Base-by-base conservation (phyloP, 495 filamentous ascomycete species). In the Penicillium longicatenatum region DNA sequence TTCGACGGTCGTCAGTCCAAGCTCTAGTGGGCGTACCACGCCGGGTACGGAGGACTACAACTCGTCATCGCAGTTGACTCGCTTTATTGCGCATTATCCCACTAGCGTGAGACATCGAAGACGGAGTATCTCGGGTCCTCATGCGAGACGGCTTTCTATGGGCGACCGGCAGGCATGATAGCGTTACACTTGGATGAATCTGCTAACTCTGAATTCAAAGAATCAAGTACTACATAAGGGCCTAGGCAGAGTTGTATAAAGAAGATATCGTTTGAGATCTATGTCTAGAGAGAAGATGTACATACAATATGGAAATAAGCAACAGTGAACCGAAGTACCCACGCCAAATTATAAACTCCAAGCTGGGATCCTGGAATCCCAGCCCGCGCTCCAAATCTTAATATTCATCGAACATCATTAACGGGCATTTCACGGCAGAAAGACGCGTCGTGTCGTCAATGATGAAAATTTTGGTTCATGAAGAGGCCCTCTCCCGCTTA, bases 401-500 rank as follows among this genome's bases (percentile, higher is more conserved):
- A 39, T 42, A 56, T 48, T 62, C 53, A 49, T 55, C 54, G 45
- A 55, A 16, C 43, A 62, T 63, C 24, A 47, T 51, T 35, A 50
- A 65, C 54, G 17, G 55, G 21, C 45, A 35, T 16, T n/a, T 22
- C 24, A 46, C 21, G 16, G 45, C 45, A 17, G 11, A 48, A 8
- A 45, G 10, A 45, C 19, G 17, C 7, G 41, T 30, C 42, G 10
- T 17, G 14, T 17, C 0, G 37, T 39, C 49, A 12, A 43, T 19
- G 17, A 14, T 35, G 35, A 10, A 35, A 42, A 44, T 43, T n/a
- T 5, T 17, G 30, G 20, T 14, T 4, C 37, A 39, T 43, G 61
- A 60, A 39, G 60, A 17, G 29, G 35, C 58, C 46, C 72, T 60
- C 55, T 82, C 77, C 52, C 72, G 71, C 48, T 56, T 68, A 60